Evolutionary conservation across 108 stramenopile genomes (phyloP), one percentile per base, ranked within the genome.

Genomic region (Craspedostauros australis): DNA sequence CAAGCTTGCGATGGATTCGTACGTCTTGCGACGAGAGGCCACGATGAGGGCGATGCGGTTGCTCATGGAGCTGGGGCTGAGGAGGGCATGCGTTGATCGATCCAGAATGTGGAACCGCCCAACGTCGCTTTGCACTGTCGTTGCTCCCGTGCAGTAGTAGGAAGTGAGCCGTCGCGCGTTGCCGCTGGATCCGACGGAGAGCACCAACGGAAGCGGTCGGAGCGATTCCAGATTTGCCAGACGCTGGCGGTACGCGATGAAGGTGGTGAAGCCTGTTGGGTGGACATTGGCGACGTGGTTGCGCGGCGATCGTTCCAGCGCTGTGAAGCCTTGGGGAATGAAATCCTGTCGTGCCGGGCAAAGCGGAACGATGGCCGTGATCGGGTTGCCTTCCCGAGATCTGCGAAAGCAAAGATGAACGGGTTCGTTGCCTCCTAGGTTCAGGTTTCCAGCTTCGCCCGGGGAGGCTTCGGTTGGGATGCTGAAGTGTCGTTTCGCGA

Each of bases 31-130:
- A 20, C 90, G 46, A 2, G 86, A 80, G 5, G 72, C 60, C 40
- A 86, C 75, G 40, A 92, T 86, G 22, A 92, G 61, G 20, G 61
- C 50, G 25, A 92, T 62, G 4, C 86, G 75, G 58, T 79, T 84
- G 47, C 70, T 66, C 5, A 88, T 79, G 3, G 84, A 84, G 16
- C 75, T 86, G 4, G 91, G 80, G 43, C 82, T 82, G 42, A 88
- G 33, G 14, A 88, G 51, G 6, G 72, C 46, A 70, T 92, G 91
- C 1, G 91, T 88, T 9, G 86, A 86, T 39, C 91, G 44, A 65
- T 92, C 91, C 84, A 92, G 77, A 24, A 92, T 83, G 43, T 92
- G 91, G 52, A 70, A 84, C n/a, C 55, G 68, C 29, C 91, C 91
- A 34, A 88, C 91, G 27, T 79, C 65, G 14, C 79, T 71, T 18